Evolutionary conservation across 2,329 filamentous ascomycete species (phyloP), one percentile per base, ranked within the genome.

Genomic region (Decorospora gaudefroyi): DNA sequence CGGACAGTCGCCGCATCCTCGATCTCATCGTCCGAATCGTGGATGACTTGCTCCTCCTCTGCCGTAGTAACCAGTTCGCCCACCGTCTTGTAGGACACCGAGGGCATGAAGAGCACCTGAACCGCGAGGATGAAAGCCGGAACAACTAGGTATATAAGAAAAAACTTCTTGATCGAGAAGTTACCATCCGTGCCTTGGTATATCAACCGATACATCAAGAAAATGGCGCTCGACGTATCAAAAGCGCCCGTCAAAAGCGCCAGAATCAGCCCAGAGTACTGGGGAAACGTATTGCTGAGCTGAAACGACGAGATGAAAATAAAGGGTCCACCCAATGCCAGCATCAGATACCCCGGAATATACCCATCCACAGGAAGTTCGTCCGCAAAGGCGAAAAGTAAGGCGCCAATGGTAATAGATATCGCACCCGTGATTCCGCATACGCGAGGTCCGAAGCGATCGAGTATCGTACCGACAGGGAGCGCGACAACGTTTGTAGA

Each of bases 401-500:
- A 58, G 18, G 87, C 78, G n/a, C 91, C 91, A 7, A 81, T 55
- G 0, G 82, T 74, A 15, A 96, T 78, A 56, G 87, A 85, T 25
- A 84, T 49, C 46, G 83, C 84, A 35, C 87, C 90, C 43, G 86
- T 78, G 15, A 90, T 75, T 3, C 88, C 86, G 59, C 87, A 87
- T 4, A 88, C 78, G 42, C 87, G 81, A 10, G 91, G 91, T 1
- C 91, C 91, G 62, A 82, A 91, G 50, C 83, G 79, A 71, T 96
- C 91, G 15, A 96, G 80, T 30, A 95, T 86, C 2, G 88, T 88
- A 31, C 91, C 91, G 8, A 95, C 84, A 2, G 90, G 88, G 5
- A 96, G 77, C 9, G 91, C 90, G 27, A 84, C 88, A 9, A 95
- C 86, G 61, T 96, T 96, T 26, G 90, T 95, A 5, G 82, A 87